Evolutionary conservation across 2,329 filamentous ascomycete genomes (phyloP).

Genomic region (Pseudogymnoascus sp.): DNA sequence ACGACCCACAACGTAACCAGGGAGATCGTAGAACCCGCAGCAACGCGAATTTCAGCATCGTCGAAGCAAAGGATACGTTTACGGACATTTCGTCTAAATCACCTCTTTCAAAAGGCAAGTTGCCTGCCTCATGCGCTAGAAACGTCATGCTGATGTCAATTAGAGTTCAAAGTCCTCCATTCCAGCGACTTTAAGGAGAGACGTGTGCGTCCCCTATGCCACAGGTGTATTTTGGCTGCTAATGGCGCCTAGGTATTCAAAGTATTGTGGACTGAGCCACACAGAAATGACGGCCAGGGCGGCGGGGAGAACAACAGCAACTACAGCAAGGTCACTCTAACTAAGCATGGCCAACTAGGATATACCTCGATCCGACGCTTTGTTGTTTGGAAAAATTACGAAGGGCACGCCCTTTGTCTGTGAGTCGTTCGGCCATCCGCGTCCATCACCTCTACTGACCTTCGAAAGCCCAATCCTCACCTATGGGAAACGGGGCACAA

Average conservation of each 20-base stretch:
- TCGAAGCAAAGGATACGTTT: background rate
- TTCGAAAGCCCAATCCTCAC: constrained; percentile 21
- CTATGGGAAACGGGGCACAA: constrained; percentile 20
- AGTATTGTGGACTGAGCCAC: constrained; percentile 20
- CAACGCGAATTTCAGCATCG: fast-evolving
- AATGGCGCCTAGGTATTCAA: constrained; percentile 18
- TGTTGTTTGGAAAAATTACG: background rate
- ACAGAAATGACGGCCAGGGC: too few relatives aligned
- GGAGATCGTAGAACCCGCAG: too few relatives aligned
- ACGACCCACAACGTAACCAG: background rate
- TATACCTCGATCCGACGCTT: constrained; percentile 18
- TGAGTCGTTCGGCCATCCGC: constrained; percentile 9
- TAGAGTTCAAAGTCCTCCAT: background rate
- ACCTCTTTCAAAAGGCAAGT: too few relatives aligned
- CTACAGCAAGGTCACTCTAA: background rate
- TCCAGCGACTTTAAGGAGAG: background rate
- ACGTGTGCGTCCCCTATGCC: background rate
- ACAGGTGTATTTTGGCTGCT: background rate
- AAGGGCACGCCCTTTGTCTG: constrained; percentile 19
- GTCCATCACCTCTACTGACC: background rate
- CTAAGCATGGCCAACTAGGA: background rate
- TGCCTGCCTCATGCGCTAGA: background rate
- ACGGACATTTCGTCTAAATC: too few relatives aligned
- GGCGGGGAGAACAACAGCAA: background rate
- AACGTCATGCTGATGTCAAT: background rate